Evolutionary conservation across 352 stramenopile species (phyloP).

Genomic region (Globisporangium megalacanthum): DNA sequence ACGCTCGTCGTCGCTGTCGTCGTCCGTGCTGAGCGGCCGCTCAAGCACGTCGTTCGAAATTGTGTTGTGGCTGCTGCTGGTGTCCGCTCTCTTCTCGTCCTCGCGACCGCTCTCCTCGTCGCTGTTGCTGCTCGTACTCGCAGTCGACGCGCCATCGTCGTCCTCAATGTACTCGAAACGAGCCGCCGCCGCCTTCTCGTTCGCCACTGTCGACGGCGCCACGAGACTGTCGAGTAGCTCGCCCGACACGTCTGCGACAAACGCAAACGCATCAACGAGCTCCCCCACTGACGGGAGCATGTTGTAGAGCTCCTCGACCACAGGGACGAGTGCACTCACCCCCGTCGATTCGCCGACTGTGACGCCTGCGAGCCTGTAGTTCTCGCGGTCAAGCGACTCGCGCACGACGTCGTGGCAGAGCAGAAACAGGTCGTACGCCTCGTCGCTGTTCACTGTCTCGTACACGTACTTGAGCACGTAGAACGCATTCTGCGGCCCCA

Average conservation of each 20-base stretch:
- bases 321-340: slow-evolving; percentile 32
- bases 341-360: slow-evolving; percentile 36
- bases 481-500: slow-evolving; percentile 71
- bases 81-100: neutral
- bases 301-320: slow-evolving; percentile 41
- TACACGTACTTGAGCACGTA: slow-evolving; percentile 68
- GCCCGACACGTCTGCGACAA: slow-evolving; percentile 59
- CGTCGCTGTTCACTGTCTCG: slow-evolving; percentile 71
- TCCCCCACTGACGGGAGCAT: slow-evolving; percentile 66
- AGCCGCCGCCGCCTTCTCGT: slow-evolving; percentile 7
- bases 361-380: slow-evolving; percentile 47
- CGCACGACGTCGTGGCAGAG: slow-evolving; percentile 57
- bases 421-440: slow-evolving; percentile 59
- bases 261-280: slow-evolving; percentile 38
- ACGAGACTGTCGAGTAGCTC: slow-evolving; percentile 38
- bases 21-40: neutral
- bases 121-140: slow-evolving; percentile 11
- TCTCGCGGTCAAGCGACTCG: slow-evolving; percentile 54
- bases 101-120: slow-evolving; percentile 16
- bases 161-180: slow-evolving; percentile 35
- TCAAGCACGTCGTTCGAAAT: slow-evolving; percentile 19
- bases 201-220: neutral
- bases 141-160: slow-evolving; percentile 3
- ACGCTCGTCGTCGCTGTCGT: slow-evolving; percentile 12
- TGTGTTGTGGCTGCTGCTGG: slow-evolving; percentile 7